Percentiles rank a stretch among this genome's conserved stretches.
These are phyloP conservation scores for Pseudogymnoascus sp. DNA, from an alignment of 2,329 filamentous ascomycete genomes.

Conservation along the genomic window DNA sequence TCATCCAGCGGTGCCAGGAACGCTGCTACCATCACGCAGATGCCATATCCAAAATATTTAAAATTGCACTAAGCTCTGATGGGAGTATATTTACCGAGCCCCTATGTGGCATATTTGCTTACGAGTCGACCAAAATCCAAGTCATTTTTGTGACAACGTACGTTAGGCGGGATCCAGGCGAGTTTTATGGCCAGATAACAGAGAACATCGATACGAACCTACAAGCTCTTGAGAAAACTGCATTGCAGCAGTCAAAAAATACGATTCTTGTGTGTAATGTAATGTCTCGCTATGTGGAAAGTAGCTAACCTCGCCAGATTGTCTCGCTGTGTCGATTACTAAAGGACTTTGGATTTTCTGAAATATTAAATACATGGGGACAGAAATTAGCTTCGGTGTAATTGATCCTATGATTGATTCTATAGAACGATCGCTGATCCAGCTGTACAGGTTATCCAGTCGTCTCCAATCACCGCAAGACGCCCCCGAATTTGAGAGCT, in stretches of 20 bases:
- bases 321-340: not conserved
- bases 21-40: constrained; percentile 20
- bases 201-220: constrained; percentile 20
- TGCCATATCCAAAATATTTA: constrained; percentile 19
- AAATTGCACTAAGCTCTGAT: not conserved
- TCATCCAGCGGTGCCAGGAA: constrained; percentile 18
- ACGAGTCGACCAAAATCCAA: constrained; percentile 24
- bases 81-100: constrained; percentile 20
- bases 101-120: constrained; percentile 18
- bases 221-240: not conserved
- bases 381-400: not conserved
- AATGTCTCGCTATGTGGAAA: not conserved
- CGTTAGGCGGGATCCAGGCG: constrained; percentile 14
- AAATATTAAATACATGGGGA: not conserved
- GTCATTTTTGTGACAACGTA: constrained; percentile 22
- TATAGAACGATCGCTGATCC: not conserved
- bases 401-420: not conserved
- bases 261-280: not conserved
- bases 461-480: not conserved
- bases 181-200: constrained; percentile 13
- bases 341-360: not conserved
- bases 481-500: not conserved
- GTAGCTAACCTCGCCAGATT: not conserved
- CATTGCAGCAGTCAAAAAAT: constrained; percentile 7
- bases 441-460: not conserved